Evolutionary conservation across 208 protist genomes (phyloP), one percentile per base, ranked within the genome.

Genomic region (Trypanosoma cruzi): DNA sequence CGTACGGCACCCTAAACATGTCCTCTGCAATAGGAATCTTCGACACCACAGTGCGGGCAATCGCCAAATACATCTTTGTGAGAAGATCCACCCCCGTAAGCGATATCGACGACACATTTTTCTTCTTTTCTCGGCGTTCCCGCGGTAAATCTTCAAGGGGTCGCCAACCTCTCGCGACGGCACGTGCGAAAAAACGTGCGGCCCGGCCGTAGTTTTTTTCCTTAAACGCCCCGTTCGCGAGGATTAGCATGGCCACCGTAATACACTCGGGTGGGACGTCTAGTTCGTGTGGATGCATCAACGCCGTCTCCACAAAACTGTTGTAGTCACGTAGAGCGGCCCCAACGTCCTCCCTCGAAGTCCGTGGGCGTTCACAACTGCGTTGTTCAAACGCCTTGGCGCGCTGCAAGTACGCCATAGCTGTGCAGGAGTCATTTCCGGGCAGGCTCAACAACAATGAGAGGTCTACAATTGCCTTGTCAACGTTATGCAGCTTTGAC

Each of bases 391-490:
- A 92, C 50, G 82, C 81, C 53, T 85, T 79, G 14, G 88, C 91
- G 10, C 91, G 91, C 54, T 92, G 79, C 60, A 94, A 71, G 52
- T 90, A 87, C 28, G 88, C 86, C 36, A 90, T 81, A 6, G 90
- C 80, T 40, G 81, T 85, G 68, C 71, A 90, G 68, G 71, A 68
- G 52, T 75, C 71, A 60, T 82, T 75, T 5, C 79, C 54, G 14
- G 76, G 71, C 4, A 88, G 68, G 54, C 68, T 71, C 52, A 96
- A 75, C 42, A 84, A 75, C 32, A 94, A 74, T 13, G 84, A 90
- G 57, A 93, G 90, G 66, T 96, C 91, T 26, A 80, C 77, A 73
- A 96, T 92, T 20, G 91, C 91, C 22, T 82, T 67, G 58, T 89
- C 81, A 72, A 84, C 71, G 59, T 88, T 73, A n/a, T 68, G 49